Percentiles rank a stretch among this genome's conserved stretches.
These are phyloP conservation scores for Macadamia tetraphylla DNA, from an alignment of 164 flowering plant species.

Conservation along the genomic window DNA sequence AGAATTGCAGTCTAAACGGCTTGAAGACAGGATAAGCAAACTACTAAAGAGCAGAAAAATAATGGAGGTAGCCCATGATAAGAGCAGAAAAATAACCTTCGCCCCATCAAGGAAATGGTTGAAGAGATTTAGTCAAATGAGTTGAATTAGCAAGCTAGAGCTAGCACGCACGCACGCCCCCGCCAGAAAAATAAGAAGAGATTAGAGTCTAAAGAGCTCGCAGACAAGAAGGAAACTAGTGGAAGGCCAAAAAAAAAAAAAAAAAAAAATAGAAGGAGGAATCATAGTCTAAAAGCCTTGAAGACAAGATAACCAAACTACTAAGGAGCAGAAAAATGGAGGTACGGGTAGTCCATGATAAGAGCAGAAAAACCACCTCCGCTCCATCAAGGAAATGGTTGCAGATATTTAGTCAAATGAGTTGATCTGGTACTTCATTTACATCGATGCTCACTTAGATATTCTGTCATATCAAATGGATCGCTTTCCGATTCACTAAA, in stretches of 20 bases:
- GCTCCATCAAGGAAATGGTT: constrained; percentile 1
- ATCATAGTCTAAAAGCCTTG: no score
- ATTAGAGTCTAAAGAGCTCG: neutral
- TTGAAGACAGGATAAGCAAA: neutral
- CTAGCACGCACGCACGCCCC: no score
- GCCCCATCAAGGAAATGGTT: constrained; percentile 1
- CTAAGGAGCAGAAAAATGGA: neutral
- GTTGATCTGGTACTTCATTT: neutral
- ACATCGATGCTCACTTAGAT: neutral
- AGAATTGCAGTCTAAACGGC: neutral
- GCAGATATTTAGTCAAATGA: constrained; percentile 4
- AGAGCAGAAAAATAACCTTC: neutral
- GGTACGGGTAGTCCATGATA: no score
- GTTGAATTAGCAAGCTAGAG: neutral
- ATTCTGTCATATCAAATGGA: neutral
- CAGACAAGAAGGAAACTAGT: no score
- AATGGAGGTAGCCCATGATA: no score
- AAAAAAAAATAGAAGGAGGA: no score
- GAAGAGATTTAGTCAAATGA: constrained; percentile 4
- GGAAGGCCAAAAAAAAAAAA: no score
- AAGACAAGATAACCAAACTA: neutral
- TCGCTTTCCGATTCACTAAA: constrained; percentile 5
- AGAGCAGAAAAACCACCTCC: neutral
- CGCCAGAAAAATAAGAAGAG: no score
- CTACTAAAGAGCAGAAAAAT: neutral